Evolutionary conservation across 2,329 filamentous ascomycete genomes (phyloP).

Genomic region (Colletotrichum endophyticum): DNA sequence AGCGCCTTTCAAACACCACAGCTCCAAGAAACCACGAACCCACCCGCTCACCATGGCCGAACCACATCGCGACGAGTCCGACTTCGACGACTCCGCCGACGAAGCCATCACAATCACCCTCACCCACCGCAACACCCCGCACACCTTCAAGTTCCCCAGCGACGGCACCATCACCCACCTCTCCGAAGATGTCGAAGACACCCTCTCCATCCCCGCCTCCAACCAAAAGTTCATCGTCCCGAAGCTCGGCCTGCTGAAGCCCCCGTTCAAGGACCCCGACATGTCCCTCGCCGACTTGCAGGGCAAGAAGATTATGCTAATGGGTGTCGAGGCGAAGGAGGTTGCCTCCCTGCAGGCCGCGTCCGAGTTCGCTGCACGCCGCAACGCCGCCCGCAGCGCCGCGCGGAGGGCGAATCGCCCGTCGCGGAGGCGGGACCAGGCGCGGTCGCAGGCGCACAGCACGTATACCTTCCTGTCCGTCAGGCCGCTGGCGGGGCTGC

Average conservation of each 20-base stretch:
- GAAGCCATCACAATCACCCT: conserved; percentile 47
- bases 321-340: conserved; percentile 68
- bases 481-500: conserved; percentile 77
- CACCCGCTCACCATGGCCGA: conserved; percentile 17
- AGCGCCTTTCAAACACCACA: neutral
- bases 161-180: conserved; percentile 62
- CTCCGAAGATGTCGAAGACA: conserved; percentile 59
- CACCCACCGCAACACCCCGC: conserved; percentile 49
- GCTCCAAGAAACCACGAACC: neutral
- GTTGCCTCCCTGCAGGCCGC: conserved; percentile 59
- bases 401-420: conserved; percentile 34
- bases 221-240: conserved; percentile 75
- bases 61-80: conserved; percentile 8
- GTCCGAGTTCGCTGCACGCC: conserved; percentile 50
- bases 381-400: conserved; percentile 46
- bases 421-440: conserved; percentile 40
- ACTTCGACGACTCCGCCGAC: conserved; percentile 22
- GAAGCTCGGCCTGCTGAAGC: conserved; percentile 68
- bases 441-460: conserved; percentile 56
- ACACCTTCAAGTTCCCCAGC: conserved; percentile 47
- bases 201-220: conserved; percentile 61
- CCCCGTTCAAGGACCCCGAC: conserved; percentile 64
- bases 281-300: conserved; percentile 53
- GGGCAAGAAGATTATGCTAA: conserved; percentile 66
- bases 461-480: conserved; percentile 84